These are phyloP conservation scores for Trametes polyzona DNA, from an alignment of 1,284 basidiomycete species.

Conservation along the genomic window DNA sequence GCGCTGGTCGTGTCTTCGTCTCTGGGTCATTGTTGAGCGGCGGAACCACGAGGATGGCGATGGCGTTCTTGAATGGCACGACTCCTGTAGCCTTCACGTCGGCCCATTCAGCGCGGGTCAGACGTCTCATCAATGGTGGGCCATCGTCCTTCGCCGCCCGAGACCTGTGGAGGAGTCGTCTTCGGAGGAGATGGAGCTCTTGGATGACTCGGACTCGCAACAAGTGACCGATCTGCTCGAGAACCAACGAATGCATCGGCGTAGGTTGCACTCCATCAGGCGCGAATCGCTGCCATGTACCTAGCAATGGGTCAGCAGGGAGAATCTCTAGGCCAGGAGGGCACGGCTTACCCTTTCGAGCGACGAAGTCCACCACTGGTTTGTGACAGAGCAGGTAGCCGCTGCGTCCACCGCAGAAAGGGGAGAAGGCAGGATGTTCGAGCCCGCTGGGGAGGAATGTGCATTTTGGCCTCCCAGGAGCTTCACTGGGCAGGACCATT, in stretches of 20 bases:
- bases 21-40: conserved; percentile 60
- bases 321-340: no score
- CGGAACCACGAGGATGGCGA: conserved; percentile 72
- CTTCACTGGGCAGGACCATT: conserved; percentile 44
- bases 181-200: conserved; percentile 64
- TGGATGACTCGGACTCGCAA: conserved; percentile 74
- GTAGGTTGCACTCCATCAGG: neutral
- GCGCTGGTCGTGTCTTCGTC: conserved; percentile 49
- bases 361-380: conserved; percentile 42
- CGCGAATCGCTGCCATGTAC: conserved; percentile 14
- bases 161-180: conserved; percentile 39
- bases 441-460: conserved; percentile 67
- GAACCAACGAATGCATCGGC: conserved; percentile 43
- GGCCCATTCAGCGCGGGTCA: conserved; percentile 64
- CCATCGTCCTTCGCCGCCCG: conserved; percentile 27
- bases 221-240: conserved; percentile 60
- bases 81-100: conserved; percentile 49
- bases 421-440: conserved; percentile 63
- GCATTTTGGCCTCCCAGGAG: conserved; percentile 15
- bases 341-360: conserved; percentile 39
- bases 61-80: conserved; percentile 54
- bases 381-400: conserved; percentile 63
- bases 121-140: conserved; percentile 55
- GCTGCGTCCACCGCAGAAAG: conserved; percentile 46
- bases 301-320: neutral